Evolutionary conservation across 2,329 filamentous ascomycete species (phyloP), one percentile per base, ranked within the genome.

Genomic region (Calonectria hawksworthii): DNA sequence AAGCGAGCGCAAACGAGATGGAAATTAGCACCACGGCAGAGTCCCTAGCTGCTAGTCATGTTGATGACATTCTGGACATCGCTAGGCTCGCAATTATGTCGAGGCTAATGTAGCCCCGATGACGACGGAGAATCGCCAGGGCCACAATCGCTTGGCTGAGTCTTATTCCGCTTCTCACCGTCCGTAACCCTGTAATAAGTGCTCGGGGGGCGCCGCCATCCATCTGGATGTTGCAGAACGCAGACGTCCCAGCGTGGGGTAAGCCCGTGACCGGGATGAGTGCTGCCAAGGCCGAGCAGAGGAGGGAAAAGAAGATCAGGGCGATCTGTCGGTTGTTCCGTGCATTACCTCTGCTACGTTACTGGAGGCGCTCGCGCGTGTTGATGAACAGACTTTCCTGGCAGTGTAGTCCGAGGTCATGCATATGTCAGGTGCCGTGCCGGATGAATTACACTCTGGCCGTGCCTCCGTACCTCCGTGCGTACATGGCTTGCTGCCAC

Each of bases 201-300:
- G 9, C 16, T 64, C 56, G 68, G 68, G 50, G 68, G 56, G 54
- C 68, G 56, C 56, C 68, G 68, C 54, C 44, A 70, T 63, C 54
- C 52, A 69, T 51, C 30, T 38, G 26, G 44, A 23, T 47, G 54
- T 34, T 26, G n/a, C 41, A 54, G 44, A 47, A 47, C n/a, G 11
- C 2, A 47, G 32, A 70, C 56, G n/a, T 59, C 51, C 59, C 21
- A 51, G 50, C 71, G 71, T 73, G 71, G 71, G 71, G 71, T 73
- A 69, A 23, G 41, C 7, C 32, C 28, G 28, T n/a, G 41, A 13
- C 68, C 23, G 13, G 38, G 47, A 59, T 59, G 30, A 44, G 41
- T 21, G 36, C 32, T 28, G 70, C 41, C 52, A 52, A 67, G 63
- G 41, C 54, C 32, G n/a, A 59, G 34, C 11, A 26, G 30, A 38